Evolutionary conservation across 2,329 filamentous ascomycete genomes (phyloP).

Genomic region (Trichoderma sp.): DNA sequence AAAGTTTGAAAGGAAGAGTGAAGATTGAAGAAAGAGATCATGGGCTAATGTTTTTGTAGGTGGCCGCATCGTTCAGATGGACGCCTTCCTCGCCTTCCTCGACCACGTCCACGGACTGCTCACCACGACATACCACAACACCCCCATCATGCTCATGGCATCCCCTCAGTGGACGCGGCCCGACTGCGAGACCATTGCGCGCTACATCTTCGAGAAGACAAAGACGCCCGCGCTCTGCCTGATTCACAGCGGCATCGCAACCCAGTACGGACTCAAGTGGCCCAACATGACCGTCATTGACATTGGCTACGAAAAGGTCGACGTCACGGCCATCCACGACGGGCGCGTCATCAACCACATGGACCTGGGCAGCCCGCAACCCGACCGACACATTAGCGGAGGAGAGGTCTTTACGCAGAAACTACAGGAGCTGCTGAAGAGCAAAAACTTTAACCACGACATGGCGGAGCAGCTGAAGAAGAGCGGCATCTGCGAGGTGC

Average conservation of each 20-base stretch:
- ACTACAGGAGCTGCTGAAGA: conserved; percentile 63
- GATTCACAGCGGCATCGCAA: conserved; percentile 83
- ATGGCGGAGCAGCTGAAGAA: conserved; percentile 71
- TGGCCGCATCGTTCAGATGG: conserved; percentile 85
- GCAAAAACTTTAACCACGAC: conserved; percentile 58
- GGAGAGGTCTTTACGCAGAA: conserved; percentile 82
- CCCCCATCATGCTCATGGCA: conserved; percentile 84
- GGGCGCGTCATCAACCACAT: conserved; percentile 68
- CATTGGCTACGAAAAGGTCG: conserved; percentile 87
- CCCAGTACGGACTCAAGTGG: conserved; percentile 76
- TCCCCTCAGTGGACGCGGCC: conserved; percentile 87
- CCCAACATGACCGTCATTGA: conserved; percentile 83
- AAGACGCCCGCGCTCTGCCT: conserved; percentile 89
- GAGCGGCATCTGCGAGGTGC: conserved; percentile 64
- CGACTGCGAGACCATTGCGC: conserved; percentile 82
- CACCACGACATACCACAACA: conserved; percentile 92
- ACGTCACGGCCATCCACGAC: conserved; percentile 86
- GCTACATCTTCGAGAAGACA: conserved; percentile 97
- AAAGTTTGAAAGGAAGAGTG: not conserved
- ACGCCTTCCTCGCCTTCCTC: conserved; percentile 88
- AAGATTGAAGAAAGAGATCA: not conserved
- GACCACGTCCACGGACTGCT: conserved; percentile 88
- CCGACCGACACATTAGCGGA: conserved; percentile 59
- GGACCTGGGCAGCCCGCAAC: conserved; percentile 55
- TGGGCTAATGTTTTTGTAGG: conserved; percentile 40